Base-by-base conservation (phyloP, 208 protist species). In the Acanthamoeba lenticulata region DNA sequence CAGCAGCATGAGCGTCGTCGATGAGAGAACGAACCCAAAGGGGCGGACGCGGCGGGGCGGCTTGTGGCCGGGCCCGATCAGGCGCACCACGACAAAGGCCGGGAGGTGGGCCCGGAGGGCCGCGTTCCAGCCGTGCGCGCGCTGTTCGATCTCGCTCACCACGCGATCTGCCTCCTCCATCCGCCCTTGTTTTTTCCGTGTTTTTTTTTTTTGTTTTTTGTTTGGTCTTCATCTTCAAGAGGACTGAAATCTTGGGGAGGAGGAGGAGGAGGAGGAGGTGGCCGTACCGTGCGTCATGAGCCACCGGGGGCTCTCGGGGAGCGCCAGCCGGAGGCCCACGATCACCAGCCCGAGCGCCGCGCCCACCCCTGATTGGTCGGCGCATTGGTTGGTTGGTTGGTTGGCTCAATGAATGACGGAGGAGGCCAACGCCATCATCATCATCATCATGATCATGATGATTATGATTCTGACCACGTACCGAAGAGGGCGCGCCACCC, bases 301-400 rank as follows among this genome's bases (percentile, higher is more conserved):
- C 79, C 79, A 89, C 1, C 79, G 79, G 27, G 79, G 79, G 17
- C 79, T 89, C 36, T 89, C 79, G 29, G 79, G 79, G n/a, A 89
- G 79, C 24, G 38, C 21, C 45, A 89, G 32, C 11, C 79, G 79
- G 19, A 89, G 38, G n/a, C n/a, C 5, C 6, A 89, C 52, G 19
- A 89, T 89, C 29, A 49, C n/a, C n/a, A 89, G 5, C 38, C 79
- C 79, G 13, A 89, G 38, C 32, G 57, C 21, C 17, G 79, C 79
- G 9, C 79, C 79, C 42, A 89, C 17, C 79, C 79, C 40, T 89
- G 40, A 49, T 5, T 49, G 5, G 60, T 5, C 21, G 60, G 29
- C 60, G 27, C 19, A 27, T 6, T 69, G 60, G 52, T 60, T 60
- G 21, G 52, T 11, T 60, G 52, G 11, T 27, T 21, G 52, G 15